Conservation (phyloP, 768 basidiomycete species). For the Boletus subparvulus region DNA sequence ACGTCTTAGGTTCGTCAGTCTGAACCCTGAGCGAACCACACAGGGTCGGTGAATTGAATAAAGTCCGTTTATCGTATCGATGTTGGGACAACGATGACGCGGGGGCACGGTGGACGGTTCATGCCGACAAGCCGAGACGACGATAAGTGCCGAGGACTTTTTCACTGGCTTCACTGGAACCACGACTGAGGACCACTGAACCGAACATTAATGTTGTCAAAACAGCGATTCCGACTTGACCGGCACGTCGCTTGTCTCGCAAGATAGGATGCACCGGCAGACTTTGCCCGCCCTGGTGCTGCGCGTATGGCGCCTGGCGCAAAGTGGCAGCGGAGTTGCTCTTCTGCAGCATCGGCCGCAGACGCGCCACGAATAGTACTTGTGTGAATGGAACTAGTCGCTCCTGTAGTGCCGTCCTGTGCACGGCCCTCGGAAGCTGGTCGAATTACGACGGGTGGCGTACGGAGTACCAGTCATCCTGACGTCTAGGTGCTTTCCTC, state of each 20-base stretch:
- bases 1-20: not conserved
- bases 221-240: slow-evolving; percentile 9
- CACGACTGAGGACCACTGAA: slow-evolving; percentile 1
- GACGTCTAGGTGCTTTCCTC: slow-evolving; percentile 14
- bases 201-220: not conserved
- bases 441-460: slow-evolving; percentile 13
- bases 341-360: not conserved
- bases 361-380: slow-evolving; percentile 4
- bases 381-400: slow-evolving; percentile 1
- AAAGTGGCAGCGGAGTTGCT: slow-evolving; percentile 12
- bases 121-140: slow-evolving; percentile 11
- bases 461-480: not conserved
- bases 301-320: not conserved
- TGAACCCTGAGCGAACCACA: slow-evolving; percentile 5
- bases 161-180: slow-evolving; percentile 7
- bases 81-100: slow-evolving; percentile 2
- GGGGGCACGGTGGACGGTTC: not conserved
- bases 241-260: not conserved
- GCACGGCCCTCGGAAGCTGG: slow-evolving; percentile 9
- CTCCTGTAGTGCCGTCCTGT: slow-evolving; percentile 11
- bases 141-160: not conserved
- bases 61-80: slow-evolving; percentile 12
- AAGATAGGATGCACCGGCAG: not conserved
- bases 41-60: slow-evolving; percentile 20
- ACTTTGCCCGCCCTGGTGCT: not conserved